Conservation (phyloP, 495 filamentous ascomycete species). For the Penicillium pulvis region DNA sequence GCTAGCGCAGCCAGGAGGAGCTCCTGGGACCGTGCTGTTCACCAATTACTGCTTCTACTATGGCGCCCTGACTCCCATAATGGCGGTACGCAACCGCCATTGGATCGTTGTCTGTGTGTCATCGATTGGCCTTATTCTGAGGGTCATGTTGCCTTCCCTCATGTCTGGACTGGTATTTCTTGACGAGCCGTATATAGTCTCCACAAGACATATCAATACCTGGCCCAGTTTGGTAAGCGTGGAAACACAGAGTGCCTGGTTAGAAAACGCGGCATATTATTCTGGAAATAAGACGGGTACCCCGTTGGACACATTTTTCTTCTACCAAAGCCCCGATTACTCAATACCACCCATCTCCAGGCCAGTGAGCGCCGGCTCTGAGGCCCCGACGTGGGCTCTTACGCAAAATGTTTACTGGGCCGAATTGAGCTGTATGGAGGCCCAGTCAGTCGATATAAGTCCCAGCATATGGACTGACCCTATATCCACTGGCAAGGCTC, state of each 20-base stretch:
- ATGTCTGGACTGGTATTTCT: slow-evolving; percentile 22
- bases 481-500: neutral
- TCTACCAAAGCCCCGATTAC: slow-evolving; percentile 12
- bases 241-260: slow-evolving; percentile 20
- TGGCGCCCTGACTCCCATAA: slow-evolving; percentile 23
- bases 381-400: slow-evolving; percentile 12
- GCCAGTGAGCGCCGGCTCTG: slow-evolving; percentile 11
- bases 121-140: slow-evolving; percentile 17
- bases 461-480: neutral
- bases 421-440: slow-evolving; percentile 17
- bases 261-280: neutral
- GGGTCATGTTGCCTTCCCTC: slow-evolving; percentile 23
- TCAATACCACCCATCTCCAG: slow-evolving; percentile 18
- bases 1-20: slow-evolving; percentile 21
- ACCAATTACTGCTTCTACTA: slow-evolving; percentile 29
- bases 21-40: slow-evolving; percentile 25
- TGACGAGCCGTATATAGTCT: slow-evolving; percentile 5
- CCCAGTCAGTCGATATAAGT: neutral
- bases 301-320: slow-evolving; percentile 9
- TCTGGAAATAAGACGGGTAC: neutral
- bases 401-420: slow-evolving; percentile 30
- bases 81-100: slow-evolving; percentile 24
- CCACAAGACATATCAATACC: slow-evolving; percentile 15
- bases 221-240: slow-evolving; percentile 28
- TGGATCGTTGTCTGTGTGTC: slow-evolving; percentile 28